These are phyloP conservation scores for Thymus quinquecostatus DNA, from an alignment of 257 asterid species.

Conservation along the genomic window DNA sequence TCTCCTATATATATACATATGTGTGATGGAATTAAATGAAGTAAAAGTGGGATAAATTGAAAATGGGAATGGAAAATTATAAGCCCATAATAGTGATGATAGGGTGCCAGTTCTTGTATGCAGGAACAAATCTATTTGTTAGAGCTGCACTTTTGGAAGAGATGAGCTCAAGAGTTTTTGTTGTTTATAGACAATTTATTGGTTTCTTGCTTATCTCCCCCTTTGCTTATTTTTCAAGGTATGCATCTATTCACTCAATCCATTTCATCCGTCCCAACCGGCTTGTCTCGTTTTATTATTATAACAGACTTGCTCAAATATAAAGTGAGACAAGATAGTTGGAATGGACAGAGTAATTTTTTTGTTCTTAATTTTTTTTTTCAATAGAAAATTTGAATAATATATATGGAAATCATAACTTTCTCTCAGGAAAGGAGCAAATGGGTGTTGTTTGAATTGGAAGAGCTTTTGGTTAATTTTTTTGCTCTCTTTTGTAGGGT, in stretches of 20 bases:
- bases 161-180: conserved; percentile 63
- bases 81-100: conserved; percentile 56
- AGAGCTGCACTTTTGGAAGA: conserved; percentile 53
- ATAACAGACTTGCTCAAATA: too few species aligned
- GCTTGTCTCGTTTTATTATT: too few species aligned
- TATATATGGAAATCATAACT: too few species aligned
- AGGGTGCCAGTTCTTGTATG: conserved; percentile 53
- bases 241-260: background rate
- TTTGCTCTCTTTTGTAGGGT: conserved; percentile 40
- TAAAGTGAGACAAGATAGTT: too few species aligned
- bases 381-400: too few species aligned
- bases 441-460: conserved; percentile 28
- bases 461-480: conserved; percentile 35
- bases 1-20: background rate
- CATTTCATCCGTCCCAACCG: too few species aligned
- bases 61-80: conserved; percentile 47
- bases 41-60: background rate
- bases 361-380: too few species aligned
- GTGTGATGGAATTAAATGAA: background rate
- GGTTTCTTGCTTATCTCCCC: conserved; percentile 52
- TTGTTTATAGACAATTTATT: conserved; percentile 57
- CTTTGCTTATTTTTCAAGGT: conserved; percentile 41
- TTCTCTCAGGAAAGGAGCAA: conserved; percentile 26
- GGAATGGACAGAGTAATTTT: too few species aligned
- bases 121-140: conserved; percentile 42